Base-by-base conservation (phyloP, 2,329 filamentous ascomycete species). In the Xylaria polymorpha region DNA sequence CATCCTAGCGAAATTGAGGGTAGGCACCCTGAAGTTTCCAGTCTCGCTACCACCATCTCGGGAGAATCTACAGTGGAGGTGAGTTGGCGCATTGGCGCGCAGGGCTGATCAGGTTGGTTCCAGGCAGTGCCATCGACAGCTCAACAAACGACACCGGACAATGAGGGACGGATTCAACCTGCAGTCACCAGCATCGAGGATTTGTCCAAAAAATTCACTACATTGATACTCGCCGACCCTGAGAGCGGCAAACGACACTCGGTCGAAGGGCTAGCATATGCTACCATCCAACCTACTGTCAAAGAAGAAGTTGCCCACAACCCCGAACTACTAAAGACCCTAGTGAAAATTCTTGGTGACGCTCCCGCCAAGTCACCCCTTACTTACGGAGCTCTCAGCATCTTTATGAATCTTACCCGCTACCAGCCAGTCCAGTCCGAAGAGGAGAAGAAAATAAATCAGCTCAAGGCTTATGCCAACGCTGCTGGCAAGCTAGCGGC, bases 381-480 rank as follows among this genome's bases (percentile, higher is more conserved):
- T 29, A 91, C 94, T 0, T 98, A 97, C 77, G 95, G 95, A 57
- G 92, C 90, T 20, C 85, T 99, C 48, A 97, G 92, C 77, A 92
- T 98, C 64, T 87, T 98, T 72, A 85, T 89, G 64, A 98, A 98
- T 77, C 83, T 99, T 61, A 97, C 94, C 15, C 86, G 88, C 37
- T 98, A 97, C 78, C 86, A 88, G 48, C 94, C 94, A 7, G 84
- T 85, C 8, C 85, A 94, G 48, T 91, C 93, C 0, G 95, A 98
- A 71, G 96, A 99, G 80, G 92, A 98, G 76, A 96, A 95, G 82
- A 94, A 93, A 77, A 93, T 99, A 83, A 88, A 88, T 6, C 93
- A 99, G 79, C 87, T 99, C 53, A 98, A 97, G 83, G 93, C 94
- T 1, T 99, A 98, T 76, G 96, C 96, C 15, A 93, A 97, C 77